Percentiles rank a stretch among this genome's conserved stretches.
phyloP scores from a whole-genome alignment of 2,329 filamentous ascomycete species.

The Delphinella strobiligena region DNA sequence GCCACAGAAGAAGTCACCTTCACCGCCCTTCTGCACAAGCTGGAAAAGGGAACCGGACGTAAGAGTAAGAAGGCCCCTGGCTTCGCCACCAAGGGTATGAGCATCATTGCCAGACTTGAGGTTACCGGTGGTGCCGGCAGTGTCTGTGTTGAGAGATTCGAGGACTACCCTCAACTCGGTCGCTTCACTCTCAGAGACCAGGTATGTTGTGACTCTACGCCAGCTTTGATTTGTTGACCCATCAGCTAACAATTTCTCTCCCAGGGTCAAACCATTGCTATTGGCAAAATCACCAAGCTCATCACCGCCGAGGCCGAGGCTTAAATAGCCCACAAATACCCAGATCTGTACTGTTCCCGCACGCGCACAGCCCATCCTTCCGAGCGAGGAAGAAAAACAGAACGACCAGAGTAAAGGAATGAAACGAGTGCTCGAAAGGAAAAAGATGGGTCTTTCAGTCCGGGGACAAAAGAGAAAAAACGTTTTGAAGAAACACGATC shows the following conservation, averaged over 20 bases:
- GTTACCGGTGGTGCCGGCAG: slow-evolving; percentile 73
- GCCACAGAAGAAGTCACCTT: slow-evolving; percentile 98
- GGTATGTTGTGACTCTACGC: slow-evolving; percentile 40
- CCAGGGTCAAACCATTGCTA: slow-evolving; percentile 96
- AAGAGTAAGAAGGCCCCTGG: slow-evolving; percentile 90
- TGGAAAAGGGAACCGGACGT: slow-evolving; percentile 86
- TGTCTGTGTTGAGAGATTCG: slow-evolving; percentile 88
- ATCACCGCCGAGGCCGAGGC: slow-evolving; percentile 33
- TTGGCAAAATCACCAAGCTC: slow-evolving; percentile 96
- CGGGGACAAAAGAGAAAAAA: too few relatives aligned
- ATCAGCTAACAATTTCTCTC: slow-evolving; percentile 18
- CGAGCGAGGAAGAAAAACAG: too few relatives aligned
- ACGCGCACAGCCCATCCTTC: too few relatives aligned
- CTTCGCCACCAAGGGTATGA: slow-evolving; percentile 69
- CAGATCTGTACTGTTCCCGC: too few relatives aligned
- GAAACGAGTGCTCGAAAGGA: too few relatives aligned
- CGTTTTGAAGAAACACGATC: too few relatives aligned
- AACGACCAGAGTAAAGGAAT: too few relatives aligned
- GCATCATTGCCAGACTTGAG: slow-evolving; percentile 86
- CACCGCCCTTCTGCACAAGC: slow-evolving; percentile 72
- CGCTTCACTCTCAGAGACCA: slow-evolving; percentile 83
- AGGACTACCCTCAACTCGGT: slow-evolving; percentile 90
- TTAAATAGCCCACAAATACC: neutral
- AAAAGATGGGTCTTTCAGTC: too few relatives aligned
- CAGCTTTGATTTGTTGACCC: neutral